A percentile compares a stretch with the other conserved stretches of the same genome.
These are phyloP conservation scores for Cardamine resedifolia DNA, from an alignment of 345 rosid species.

Conservation along the genomic window DNA sequence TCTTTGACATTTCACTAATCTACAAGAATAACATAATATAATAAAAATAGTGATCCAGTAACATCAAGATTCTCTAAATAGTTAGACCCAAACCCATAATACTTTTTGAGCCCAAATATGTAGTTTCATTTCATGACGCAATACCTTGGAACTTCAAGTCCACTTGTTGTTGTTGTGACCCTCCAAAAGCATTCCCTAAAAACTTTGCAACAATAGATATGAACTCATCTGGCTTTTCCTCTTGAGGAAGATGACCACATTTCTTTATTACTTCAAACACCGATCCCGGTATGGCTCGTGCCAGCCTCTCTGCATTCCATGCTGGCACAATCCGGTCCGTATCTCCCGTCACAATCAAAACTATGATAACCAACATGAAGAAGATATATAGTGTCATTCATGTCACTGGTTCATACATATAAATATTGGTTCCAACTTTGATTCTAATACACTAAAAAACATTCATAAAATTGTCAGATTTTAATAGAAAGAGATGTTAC, in stretches of 20 bases:
- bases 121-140: constrained; percentile 16
- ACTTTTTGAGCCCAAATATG: not conserved
- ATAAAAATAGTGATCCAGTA: not conserved
- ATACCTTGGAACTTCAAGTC: constrained; percentile 30
- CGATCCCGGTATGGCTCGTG: constrained; percentile 71
- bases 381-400: not conserved
- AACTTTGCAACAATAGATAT: constrained; percentile 62
- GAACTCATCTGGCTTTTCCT: constrained; percentile 85
- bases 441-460: too few species aligned
- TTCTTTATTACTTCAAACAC: constrained; percentile 61
- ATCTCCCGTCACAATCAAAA: constrained; percentile 80
- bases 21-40: not conserved
- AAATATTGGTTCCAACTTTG: not conserved
- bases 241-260: constrained; percentile 91
- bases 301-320: constrained; percentile 80
- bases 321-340: constrained; percentile 81
- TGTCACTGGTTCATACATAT: not conserved
- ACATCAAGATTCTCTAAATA: not conserved
- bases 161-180: constrained; percentile 30
- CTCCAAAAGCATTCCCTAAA: constrained; percentile 52
- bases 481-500: constrained; percentile 36
- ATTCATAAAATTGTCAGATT: not conserved
- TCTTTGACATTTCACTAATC: not conserved
- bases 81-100: not conserved
- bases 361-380: constrained; percentile 43